A percentile compares a stretch with the other conserved stretches of the same genome.
These are phyloP conservation scores for Globisporangium irregulare DNA, from an alignment of 352 stramenopile species.

Conservation along the genomic window DNA sequence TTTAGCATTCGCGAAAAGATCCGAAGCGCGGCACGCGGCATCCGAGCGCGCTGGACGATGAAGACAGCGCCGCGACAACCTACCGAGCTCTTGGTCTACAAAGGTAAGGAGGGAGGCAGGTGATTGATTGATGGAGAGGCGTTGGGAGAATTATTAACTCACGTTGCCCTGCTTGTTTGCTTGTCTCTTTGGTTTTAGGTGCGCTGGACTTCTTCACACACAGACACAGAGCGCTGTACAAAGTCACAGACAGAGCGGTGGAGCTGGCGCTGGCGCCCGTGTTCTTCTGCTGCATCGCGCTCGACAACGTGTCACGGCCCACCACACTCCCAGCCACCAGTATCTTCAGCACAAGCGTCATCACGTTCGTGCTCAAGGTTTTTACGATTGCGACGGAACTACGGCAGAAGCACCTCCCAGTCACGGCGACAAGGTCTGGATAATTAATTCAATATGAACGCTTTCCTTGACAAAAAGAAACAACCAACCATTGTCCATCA, in stretches of 20 bases:
- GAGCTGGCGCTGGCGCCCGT: constrained; percentile 34
- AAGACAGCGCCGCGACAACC: background rate
- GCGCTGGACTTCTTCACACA: constrained; percentile 1
- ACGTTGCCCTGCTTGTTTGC: background rate
- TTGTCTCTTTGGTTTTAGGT: background rate
- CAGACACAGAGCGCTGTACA: constrained; percentile 4
- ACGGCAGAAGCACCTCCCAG: constrained; percentile 11
- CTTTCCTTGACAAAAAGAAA: background rate
- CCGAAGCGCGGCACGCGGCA: background rate
- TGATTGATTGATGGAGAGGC: background rate
- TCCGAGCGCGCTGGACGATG: constrained; percentile 3
- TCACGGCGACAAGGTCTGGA: background rate
- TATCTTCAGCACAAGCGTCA: constrained; percentile 37
- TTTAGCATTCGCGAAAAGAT: constrained; percentile 5
- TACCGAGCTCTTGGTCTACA: background rate
- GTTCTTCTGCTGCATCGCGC: constrained; percentile 42
- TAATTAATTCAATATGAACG: background rate
- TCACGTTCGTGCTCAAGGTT: constrained; percentile 41
- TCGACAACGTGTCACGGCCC: constrained; percentile 23
- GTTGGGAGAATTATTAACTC: background rate
- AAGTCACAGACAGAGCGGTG: constrained; percentile 27
- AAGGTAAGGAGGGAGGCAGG: background rate
- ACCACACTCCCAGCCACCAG: constrained; percentile 25
- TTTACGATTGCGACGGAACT: constrained; percentile 23
- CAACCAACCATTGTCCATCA: background rate